Evolutionary conservation across 805 yeast species (phyloP), one percentile per base, ranked within the genome.

Genomic region (Saccharomycopsis fibuligera): DNA sequence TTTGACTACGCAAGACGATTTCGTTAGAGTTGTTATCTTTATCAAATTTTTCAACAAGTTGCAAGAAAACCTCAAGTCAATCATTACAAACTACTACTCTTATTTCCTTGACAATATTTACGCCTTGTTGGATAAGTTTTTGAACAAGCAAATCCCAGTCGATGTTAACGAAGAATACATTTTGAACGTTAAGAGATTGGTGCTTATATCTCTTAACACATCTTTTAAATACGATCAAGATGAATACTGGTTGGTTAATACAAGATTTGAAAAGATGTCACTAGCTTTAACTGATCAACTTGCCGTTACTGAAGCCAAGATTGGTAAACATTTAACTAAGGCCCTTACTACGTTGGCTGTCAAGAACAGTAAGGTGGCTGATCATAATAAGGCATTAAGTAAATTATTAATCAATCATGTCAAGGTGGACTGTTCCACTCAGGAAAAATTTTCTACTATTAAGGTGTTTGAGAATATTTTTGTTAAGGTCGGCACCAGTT

Each of bases 201-300:
- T 90, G 19, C 68, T 89, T 46, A 81, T 77, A 54, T 81, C 96
- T 0, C 68, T 93, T 54, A 77, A 82, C 0, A 74, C 87, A 1
- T 84, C 96, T 1, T 89, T 93, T 70, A 86, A 82, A 59, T 83
- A 81, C 60, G 97, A 91, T 61, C 86, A 83, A 60, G 96, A 86
- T 58, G 99, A 93, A 60, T 93, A 86, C 68, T 93, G 99, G 99
- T 83, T 85, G 50, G 79, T 88, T 40, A 83, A 83, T 45, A 78
- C 88, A 23, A 78, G 99, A 62, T 93, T 88, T 62, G 95, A 85
- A 35, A 67, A 78, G 45, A 74, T 89, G 23, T 74, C 82, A 14
- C 72, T 65, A 35, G 75, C 84, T 2, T 72, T 93, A 54, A 68
- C 85, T 50, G 67, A 67, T 22, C 96, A 89, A 68, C 69, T 90